phyloP scores from a whole-genome alignment of 2,329 filamentous ascomycete genomes.

The Sporothrix mexicana region DNA sequence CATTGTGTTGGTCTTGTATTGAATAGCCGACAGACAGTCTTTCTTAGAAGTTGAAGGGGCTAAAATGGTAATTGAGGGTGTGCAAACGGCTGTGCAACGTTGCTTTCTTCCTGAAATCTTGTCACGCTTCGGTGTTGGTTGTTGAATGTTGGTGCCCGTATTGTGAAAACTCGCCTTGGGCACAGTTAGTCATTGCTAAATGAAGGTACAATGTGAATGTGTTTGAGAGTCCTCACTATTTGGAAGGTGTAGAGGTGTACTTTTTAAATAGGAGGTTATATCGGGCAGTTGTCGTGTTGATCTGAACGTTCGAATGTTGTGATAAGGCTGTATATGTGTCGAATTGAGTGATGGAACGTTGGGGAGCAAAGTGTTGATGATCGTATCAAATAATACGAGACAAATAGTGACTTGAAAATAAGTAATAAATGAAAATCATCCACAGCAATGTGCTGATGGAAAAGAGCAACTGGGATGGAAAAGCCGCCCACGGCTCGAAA shows the following conservation, averaged over 20 bases:
- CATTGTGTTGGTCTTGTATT: slow-evolving; percentile 20
- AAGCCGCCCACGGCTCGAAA: slow-evolving; percentile 36
- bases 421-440: not conserved
- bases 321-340: slow-evolving; percentile 2
- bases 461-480: slow-evolving; percentile 20
- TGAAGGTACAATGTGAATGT: not conserved
- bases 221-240: not conserved
- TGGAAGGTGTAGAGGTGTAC: not conserved
- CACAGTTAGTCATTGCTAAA: not conserved
- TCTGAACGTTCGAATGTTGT: not conserved
- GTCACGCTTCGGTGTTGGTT: not conserved
- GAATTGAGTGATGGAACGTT: not conserved
- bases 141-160: not conserved
- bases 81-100: not conserved
- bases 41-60: too few relatives aligned
- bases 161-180: not conserved
- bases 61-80: not conserved
- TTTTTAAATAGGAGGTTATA: not conserved
- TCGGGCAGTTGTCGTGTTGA: not conserved
- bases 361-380: slow-evolving; percentile 1
- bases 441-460: not conserved
- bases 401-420: not conserved
- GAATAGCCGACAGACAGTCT: not conserved
- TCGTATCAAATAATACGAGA: not conserved
- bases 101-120: not conserved